phyloP scores from a whole-genome alignment of 2,329 filamentous ascomycete species.

The Fusarium bactridioides region DNA sequence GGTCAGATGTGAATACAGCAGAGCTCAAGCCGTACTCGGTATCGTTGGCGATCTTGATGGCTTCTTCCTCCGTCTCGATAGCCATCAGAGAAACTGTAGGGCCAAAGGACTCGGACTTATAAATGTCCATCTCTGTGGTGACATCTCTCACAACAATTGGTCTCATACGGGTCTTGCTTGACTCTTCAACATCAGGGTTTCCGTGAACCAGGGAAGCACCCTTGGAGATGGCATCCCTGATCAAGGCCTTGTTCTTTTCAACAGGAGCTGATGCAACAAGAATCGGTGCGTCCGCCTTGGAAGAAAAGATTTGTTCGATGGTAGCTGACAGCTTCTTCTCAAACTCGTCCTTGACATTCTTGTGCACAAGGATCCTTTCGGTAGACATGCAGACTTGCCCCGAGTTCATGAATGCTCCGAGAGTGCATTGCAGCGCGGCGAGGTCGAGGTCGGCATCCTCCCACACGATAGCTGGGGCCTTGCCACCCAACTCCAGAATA shows the following conservation, averaged over 20 bases:
- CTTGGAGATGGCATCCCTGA: slow-evolving; percentile 72
- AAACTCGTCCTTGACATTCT: slow-evolving; percentile 56
- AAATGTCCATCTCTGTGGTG: slow-evolving; percentile 73
- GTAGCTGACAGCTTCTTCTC: slow-evolving; percentile 52
- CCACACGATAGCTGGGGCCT: slow-evolving; percentile 79
- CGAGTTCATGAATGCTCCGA: slow-evolving; percentile 75
- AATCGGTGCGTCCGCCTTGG: slow-evolving; percentile 71
- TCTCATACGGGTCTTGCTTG: slow-evolving; percentile 56
- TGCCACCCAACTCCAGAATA: slow-evolving; percentile 83
- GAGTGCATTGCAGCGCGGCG: slow-evolving; percentile 72
- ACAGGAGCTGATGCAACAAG: slow-evolving; percentile 74
- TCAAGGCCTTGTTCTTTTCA: slow-evolving; percentile 70
- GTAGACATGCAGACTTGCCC: slow-evolving; percentile 91
- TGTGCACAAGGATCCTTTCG: slow-evolving; percentile 72
- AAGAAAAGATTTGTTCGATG: slow-evolving; percentile 54
- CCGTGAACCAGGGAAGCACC: slow-evolving; percentile 64
- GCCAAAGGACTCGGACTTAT: slow-evolving; percentile 78
- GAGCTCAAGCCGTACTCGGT: slow-evolving; percentile 79
- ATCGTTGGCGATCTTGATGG: slow-evolving; percentile 78
- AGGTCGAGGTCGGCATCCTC: slow-evolving; percentile 80
- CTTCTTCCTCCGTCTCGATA: slow-evolving; percentile 75
- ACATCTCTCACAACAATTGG: slow-evolving; percentile 75
- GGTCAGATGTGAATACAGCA: slow-evolving; percentile 76
- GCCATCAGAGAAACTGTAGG: slow-evolving; percentile 74
- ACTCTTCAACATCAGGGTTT: slow-evolving; percentile 44